phyloP scores from a whole-genome alignment of 2,329 filamentous ascomycete genomes.

The Magnaporthiopsis rhizophila region DNA sequence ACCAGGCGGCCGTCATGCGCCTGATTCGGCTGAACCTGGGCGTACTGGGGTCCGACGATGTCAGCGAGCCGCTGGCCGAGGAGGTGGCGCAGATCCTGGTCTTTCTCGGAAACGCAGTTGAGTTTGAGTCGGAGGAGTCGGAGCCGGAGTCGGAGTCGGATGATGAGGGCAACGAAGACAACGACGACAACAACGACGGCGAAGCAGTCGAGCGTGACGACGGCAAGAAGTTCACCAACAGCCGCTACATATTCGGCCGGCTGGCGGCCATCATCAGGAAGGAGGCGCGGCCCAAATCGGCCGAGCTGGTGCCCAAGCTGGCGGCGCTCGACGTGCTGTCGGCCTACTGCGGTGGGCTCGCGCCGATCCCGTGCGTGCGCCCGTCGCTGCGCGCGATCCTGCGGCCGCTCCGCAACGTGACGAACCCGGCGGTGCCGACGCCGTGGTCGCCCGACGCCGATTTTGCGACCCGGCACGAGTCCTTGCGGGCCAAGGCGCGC shows the following conservation, averaged over 20 bases:
- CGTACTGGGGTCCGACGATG: slow-evolving; percentile 51
- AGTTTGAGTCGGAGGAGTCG: slow-evolving; percentile 32
- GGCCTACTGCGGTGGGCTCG: slow-evolving; percentile 51
- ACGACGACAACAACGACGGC: slow-evolving; percentile 24
- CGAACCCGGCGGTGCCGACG: slow-evolving; percentile 65
- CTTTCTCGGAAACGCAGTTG: slow-evolving; percentile 59
- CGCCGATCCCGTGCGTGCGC: slow-evolving; percentile 47
- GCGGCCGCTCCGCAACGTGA: slow-evolving; percentile 68
- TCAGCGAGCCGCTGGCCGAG: slow-evolving; percentile 67
- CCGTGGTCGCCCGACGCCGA: slow-evolving; percentile 63
- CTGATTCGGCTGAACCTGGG: slow-evolving; percentile 42
- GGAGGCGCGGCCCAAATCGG: slow-evolving; percentile 56
- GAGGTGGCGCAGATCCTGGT: slow-evolving; percentile 76
- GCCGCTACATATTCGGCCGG: slow-evolving; percentile 63
- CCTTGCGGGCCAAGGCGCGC: slow-evolving; percentile 62
- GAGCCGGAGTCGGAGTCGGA: slow-evolving; percentile 37
- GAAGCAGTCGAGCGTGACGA: slow-evolving; percentile 26
- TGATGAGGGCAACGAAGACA: slow-evolving; percentile 33
- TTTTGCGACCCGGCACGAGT: slow-evolving; percentile 63
- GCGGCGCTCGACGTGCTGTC: slow-evolving; percentile 68
- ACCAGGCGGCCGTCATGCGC: slow-evolving; percentile 54
- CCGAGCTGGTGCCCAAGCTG: slow-evolving; percentile 64
- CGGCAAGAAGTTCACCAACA: slow-evolving; percentile 11
- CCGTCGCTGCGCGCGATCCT: slow-evolving; percentile 55
- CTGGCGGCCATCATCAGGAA: slow-evolving; percentile 72